These are phyloP conservation scores for Hamigera avellanea DNA, from an alignment of 495 filamentous ascomycete species.

Conservation along the genomic window DNA sequence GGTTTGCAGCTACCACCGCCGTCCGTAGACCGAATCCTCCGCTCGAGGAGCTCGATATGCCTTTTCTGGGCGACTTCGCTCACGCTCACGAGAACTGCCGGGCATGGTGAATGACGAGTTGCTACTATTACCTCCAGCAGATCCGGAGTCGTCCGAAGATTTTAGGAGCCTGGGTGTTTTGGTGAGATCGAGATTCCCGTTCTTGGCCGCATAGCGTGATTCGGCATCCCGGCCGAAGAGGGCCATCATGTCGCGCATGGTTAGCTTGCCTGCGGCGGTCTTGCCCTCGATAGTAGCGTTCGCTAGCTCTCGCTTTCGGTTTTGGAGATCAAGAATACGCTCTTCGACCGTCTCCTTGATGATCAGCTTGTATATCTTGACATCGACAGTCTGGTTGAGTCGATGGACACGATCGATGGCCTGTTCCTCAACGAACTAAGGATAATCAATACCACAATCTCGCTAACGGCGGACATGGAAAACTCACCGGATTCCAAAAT, in stretches of 20 bases:
- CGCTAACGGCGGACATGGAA: conserved; percentile 1
- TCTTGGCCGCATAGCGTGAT: conserved; percentile 23
- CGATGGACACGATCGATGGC: conserved; percentile 97
- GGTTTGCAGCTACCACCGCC: conserved; percentile 36
- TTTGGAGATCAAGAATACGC: conserved; percentile 80
- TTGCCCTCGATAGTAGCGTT: conserved; percentile 76
- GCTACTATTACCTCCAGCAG: conserved; percentile 1
- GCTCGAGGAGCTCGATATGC: conserved; percentile 12
- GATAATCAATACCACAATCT: background rate
- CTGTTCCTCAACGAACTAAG: conserved; percentile 88
- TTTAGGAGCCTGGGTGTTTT: conserved; percentile 17
- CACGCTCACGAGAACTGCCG: conserved; percentile 15
- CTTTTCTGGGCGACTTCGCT: conserved; percentile 12
- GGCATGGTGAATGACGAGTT: background rate
- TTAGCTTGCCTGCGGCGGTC: conserved; percentile 64
- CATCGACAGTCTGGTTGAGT: conserved; percentile 86
- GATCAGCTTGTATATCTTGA: conserved; percentile 88
- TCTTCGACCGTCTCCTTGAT: conserved; percentile 80
- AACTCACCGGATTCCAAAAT: conserved; percentile 88
- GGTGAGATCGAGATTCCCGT: conserved; percentile 18
- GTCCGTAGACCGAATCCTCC: conserved; percentile 34
- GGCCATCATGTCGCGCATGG: conserved; percentile 85
- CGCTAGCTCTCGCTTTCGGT: conserved; percentile 82
- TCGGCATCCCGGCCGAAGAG: conserved; percentile 76
- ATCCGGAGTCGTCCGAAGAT: conserved; percentile 9